Conservation (phyloP, 305 asterid genomes). For the Solanum hybrid region DNA sequence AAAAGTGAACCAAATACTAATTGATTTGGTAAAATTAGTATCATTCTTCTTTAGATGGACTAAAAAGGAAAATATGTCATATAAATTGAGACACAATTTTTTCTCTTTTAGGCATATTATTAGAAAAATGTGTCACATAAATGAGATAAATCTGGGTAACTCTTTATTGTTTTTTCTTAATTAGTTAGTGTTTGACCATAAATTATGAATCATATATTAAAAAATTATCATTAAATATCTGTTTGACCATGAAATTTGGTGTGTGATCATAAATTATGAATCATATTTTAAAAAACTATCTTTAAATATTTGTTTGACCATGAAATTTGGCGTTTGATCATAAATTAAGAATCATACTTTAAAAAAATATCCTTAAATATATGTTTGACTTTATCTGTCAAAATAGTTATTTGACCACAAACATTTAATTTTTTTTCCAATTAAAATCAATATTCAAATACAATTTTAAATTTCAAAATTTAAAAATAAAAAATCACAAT, state of each 20-base stretch:
- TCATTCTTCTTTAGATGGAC: background rate
- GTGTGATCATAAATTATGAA: background rate
- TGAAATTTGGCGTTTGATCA: background rate
- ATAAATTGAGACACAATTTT: background rate
- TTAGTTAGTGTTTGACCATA: background rate
- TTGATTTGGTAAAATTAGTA: background rate
- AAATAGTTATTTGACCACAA: background rate
- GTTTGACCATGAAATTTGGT: background rate
- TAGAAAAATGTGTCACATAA: background rate
- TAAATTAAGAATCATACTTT: background rate
- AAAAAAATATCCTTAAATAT: too few species aligned
- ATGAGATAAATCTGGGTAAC: accelerated
- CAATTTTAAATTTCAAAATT: background rate
- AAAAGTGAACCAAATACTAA: background rate
- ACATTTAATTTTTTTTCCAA: background rate
- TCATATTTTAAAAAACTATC: background rate
- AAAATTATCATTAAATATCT: background rate
- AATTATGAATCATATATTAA: background rate
- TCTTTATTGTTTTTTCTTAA: background rate
- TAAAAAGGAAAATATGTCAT: background rate
- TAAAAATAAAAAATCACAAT: background rate
- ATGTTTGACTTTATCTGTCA: accelerated
- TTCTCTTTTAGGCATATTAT: background rate
- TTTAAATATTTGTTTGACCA: background rate
- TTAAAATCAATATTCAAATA: background rate